Percentiles rank a stretch among this genome's conserved stretches.
Conservation (phyloP, 768 basidiomycete genomes). For the Austroboletus festivus region DNA sequence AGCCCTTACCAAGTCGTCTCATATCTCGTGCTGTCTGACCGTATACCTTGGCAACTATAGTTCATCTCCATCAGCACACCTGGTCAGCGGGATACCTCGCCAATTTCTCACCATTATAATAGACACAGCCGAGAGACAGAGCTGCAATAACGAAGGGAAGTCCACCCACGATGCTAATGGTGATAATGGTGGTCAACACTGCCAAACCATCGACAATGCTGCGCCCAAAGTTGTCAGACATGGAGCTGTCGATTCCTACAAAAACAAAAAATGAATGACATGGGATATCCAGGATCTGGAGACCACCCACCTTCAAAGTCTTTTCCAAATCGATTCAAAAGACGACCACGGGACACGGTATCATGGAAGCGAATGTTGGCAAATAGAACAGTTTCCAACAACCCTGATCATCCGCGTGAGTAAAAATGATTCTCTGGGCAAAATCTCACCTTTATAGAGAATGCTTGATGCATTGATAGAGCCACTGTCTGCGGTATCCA, state of each 20-base stretch:
- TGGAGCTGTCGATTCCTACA: slow-evolving; percentile 73
- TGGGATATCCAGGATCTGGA: neutral
- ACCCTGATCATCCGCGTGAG: slow-evolving; percentile 30
- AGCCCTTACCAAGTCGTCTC: slow-evolving; percentile 62
- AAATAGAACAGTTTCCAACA: slow-evolving; percentile 80
- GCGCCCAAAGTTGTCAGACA: slow-evolving; percentile 84
- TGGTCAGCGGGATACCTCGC: neutral
- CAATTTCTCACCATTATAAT: slow-evolving; percentile 62
- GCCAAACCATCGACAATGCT: slow-evolving; percentile 72
- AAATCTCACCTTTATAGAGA: slow-evolving; percentile 62
- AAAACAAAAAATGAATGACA: slow-evolving; percentile 16
- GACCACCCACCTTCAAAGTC: slow-evolving; percentile 67
- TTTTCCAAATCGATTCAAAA: slow-evolving; percentile 84
- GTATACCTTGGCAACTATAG: slow-evolving; percentile 48
- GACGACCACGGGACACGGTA: slow-evolving; percentile 80
- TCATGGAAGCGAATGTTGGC: slow-evolving; percentile 93
- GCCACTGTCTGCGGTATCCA: slow-evolving; percentile 50
- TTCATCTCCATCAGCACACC: slow-evolving; percentile 10
- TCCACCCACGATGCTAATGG: slow-evolving; percentile 79
- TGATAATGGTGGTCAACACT: slow-evolving; percentile 65
- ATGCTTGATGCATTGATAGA: slow-evolving; percentile 79
- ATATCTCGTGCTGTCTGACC: slow-evolving; percentile 87
- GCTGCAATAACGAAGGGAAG: slow-evolving; percentile 66
- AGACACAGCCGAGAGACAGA: slow-evolving; percentile 53
- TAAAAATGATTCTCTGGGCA: neutral